Conservation (phyloP, 306 rosid genomes). For the Senna siamea region DNA sequence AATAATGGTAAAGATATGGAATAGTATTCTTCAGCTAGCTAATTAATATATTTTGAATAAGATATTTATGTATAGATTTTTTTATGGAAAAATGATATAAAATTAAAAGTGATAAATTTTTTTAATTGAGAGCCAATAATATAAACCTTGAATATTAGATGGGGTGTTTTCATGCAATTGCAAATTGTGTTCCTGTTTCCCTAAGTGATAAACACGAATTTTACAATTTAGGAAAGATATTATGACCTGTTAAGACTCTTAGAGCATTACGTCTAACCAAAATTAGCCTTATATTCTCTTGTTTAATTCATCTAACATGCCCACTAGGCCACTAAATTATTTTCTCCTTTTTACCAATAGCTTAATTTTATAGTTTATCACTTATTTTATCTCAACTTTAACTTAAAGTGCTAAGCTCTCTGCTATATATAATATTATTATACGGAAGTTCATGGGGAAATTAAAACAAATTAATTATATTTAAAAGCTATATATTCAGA, state of each 20-base stretch:
- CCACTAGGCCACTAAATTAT: constrained; percentile 32
- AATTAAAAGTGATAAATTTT: constrained; percentile 1
- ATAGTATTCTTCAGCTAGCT: background rate
- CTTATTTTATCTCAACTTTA: background rate
- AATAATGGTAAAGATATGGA: constrained; percentile 7
- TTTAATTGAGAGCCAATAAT: constrained; percentile 14
- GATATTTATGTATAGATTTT: background rate
- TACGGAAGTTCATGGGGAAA: background rate
- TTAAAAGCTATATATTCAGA: background rate
- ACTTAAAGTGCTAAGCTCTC: background rate
- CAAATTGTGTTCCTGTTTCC: constrained; percentile 6
- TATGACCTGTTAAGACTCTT: constrained; percentile 1
- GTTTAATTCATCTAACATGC: constrained; percentile 1
- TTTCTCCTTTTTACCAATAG: constrained; percentile 17
- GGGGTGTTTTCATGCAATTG: background rate
- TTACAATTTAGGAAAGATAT: constrained; percentile 37
- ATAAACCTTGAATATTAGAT: background rate
- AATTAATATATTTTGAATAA: background rate
- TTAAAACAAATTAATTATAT: background rate
- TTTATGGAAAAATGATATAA: background rate
- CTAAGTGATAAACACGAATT: constrained; percentile 34
- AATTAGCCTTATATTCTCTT: constrained; percentile 31
- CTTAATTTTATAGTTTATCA: background rate
- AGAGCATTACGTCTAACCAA: constrained; percentile 31
- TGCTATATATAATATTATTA: constrained; percentile 1